Conservation (phyloP, 2,329 filamentous ascomycete genomes). For the Diaporthe caulivora region DNA sequence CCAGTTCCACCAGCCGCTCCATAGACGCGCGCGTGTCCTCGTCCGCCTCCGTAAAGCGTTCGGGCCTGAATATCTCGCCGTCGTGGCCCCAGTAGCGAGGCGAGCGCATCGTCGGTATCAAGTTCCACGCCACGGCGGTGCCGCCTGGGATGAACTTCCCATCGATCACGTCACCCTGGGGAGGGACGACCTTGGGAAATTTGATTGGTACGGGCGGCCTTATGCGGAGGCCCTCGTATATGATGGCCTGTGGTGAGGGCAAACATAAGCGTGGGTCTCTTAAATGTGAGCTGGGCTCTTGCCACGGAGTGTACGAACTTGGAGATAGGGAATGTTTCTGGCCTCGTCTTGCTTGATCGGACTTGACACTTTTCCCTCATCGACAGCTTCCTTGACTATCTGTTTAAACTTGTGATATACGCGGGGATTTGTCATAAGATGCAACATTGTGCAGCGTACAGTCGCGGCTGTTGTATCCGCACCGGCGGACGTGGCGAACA, state of each 20-base stretch:
- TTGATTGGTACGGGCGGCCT: slow-evolving; percentile 17
- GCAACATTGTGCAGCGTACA: slow-evolving; percentile 54
- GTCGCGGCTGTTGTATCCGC: slow-evolving; percentile 64
- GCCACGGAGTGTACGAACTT: background rate
- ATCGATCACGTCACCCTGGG: slow-evolving; percentile 46
- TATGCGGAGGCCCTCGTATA: slow-evolving; percentile 33
- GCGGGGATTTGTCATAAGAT: slow-evolving; percentile 38
- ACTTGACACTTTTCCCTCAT: background rate
- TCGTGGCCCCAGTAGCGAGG: slow-evolving; percentile 57
- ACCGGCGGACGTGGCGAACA: slow-evolving; percentile 54
- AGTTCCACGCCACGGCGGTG: slow-evolving; percentile 43
- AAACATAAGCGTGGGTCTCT: background rate
- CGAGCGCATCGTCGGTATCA: slow-evolving; percentile 34
- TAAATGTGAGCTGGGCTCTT: accelerated
- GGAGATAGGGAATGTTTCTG: slow-evolving; percentile 19
- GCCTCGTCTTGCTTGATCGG: slow-evolving; percentile 28
- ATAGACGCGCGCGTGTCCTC: slow-evolving; percentile 46
- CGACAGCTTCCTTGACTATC: slow-evolving; percentile 27
- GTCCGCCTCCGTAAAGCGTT: slow-evolving; percentile 67
- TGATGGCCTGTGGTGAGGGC: slow-evolving; percentile 9
- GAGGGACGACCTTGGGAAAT: slow-evolving; percentile 45
- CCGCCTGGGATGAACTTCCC: slow-evolving; percentile 48
- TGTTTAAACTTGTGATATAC: slow-evolving; percentile 37
- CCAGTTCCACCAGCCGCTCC: slow-evolving; percentile 50
- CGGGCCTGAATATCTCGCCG: slow-evolving; percentile 70